Conservation (phyloP, 306 rosid genomes). For the Begonia fuchsioides region DNA sequence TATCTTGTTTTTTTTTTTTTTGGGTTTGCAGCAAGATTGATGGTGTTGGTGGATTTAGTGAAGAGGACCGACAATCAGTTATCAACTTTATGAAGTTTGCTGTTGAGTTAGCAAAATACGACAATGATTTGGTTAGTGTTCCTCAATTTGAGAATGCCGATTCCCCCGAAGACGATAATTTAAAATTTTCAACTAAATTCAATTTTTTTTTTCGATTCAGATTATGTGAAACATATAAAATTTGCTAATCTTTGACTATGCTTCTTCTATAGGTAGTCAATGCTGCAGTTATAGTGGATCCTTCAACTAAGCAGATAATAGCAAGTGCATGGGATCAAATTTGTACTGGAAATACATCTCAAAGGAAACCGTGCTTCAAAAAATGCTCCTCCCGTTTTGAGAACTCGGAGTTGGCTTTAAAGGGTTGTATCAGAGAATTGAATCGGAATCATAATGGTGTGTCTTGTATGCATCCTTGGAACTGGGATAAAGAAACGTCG, state of each 20-base stretch:
- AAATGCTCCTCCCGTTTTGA: slow-evolving; percentile 14
- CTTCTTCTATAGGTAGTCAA: slow-evolving; percentile 42
- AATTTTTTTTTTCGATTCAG: too few species aligned
- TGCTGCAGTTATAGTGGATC: slow-evolving; percentile 91
- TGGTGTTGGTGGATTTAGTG: slow-evolving; percentile 72
- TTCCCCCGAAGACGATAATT: too few species aligned
- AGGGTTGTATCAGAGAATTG: slow-evolving; percentile 2
- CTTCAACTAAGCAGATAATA: slow-evolving; percentile 47
- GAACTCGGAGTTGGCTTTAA: slow-evolving; percentile 11
- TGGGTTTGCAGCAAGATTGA: slow-evolving; percentile 49
- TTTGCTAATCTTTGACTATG: background rate
- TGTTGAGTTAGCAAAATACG: slow-evolving; percentile 50
- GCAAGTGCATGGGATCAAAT: slow-evolving; percentile 57
- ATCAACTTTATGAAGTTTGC: slow-evolving; percentile 52
- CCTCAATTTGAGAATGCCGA: background rate
- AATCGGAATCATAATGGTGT: slow-evolving; percentile 9
- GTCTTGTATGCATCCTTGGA: slow-evolving; percentile 58
- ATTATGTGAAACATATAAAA: too few species aligned
- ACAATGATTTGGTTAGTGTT: slow-evolving; percentile 32
- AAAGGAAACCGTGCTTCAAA: slow-evolving; percentile 6
- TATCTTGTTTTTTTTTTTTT: background rate
- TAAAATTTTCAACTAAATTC: too few species aligned
- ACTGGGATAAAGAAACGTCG: slow-evolving; percentile 45
- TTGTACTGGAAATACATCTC: slow-evolving; percentile 26
- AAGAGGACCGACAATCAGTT: slow-evolving; percentile 41